Evolutionary conservation across 2,329 filamentous ascomycete species (phyloP), one percentile per base, ranked within the genome.

Genomic region (Ceratocystis destructans): DNA sequence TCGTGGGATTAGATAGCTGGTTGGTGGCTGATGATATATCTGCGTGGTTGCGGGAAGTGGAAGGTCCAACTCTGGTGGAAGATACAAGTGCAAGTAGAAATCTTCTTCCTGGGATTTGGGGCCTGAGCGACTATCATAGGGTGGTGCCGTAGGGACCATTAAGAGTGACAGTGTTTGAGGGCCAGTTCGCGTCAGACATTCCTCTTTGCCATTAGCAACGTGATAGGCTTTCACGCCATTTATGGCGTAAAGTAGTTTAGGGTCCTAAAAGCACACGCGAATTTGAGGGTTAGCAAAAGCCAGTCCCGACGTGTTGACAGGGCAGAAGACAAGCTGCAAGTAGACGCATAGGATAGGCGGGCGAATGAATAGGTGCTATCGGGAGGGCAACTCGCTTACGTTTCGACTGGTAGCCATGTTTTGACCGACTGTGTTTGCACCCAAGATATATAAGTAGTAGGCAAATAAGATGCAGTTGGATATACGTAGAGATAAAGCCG

Each of bases 61-160:
- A 5, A 97, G 83, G 72, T 97, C 93, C 71, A 99, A 85, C 79
- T 96, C 93, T 22, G 93, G 93, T 15, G 93, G 92, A 8, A 97
- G 85, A 72, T 96, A 91, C 28, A 99, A 84, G 75, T 97, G 93
- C 4, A 99, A 85, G 75, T 97, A 97, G 78, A 96, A 97, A 79
- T 97, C 94, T 74, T 96, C 89, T 73, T 92, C 87, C 70, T 83
- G 80, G 59, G 81, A 79, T 66, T 83, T 80, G 57, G 83, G 78
- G 66, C 81, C 82, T 12, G 79, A 72, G 8, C 76, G 73, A 67
- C 84, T 82, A 61, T 82, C 80, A 72, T 84, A 89, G 28, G 87
- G 83, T 37, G 89, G 89, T 17, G 87, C 88, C 2, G 93, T 96
- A 5, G 93, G 93, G 20, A 97, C 93, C 93, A 97, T 97, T 72